Evolutionary conservation across 1,284 basidiomycete genomes (phyloP), one percentile per base, ranked within the genome.

Genomic region (Polyporus tsugae): DNA sequence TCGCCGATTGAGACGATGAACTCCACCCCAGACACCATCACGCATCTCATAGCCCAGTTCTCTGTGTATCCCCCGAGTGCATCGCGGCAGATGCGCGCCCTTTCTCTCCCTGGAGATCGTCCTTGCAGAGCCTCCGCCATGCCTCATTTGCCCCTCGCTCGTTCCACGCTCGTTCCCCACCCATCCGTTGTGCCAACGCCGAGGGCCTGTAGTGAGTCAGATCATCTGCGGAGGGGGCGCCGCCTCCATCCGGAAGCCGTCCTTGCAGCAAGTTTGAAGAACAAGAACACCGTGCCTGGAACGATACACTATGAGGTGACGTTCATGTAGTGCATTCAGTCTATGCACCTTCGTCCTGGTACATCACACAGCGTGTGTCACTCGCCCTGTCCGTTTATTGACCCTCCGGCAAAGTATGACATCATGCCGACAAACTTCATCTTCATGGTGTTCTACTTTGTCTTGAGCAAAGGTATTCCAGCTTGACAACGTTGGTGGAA

Each of bases 161-260:
- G 38, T 2, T 52, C 63, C 42, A n/a, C n/a, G n/a, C n/a, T n/a
- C n/a, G n/a, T n/a, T n/a, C n/a, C 52, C 60, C 22, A 36, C n/a
- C n/a, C n/a, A n/a, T n/a, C n/a, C n/a, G n/a, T n/a, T n/a, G n/a
- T n/a, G n/a, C n/a, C n/a, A n/a, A n/a, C n/a, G n/a, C n/a, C n/a
- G n/a, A n/a, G n/a, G 52, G 62, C 42, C n/a, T 53, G 44, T 77
- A 92, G 94, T 94, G 19, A 84, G 97, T 7, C 88, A 90, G 74
- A 93, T 93, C 17, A 97, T 97, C 76, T 96, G 95, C 75, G 92
- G 93, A 39, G 88, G 91, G 17, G 82, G 86, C n/a, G n/a, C n/a
- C n/a, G n/a, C n/a, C n/a, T n/a, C n/a, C n/a, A n/a, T n/a, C n/a
- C n/a, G n/a, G n/a, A n/a, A n/a, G n/a, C n/a, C n/a, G n/a, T n/a